A percentile compares a stretch with the other conserved stretches of the same genome.
Evolutionary conservation across 495 filamentous ascomycete species (phyloP).

Genomic region (Aspergillus nanangensis): DNA sequence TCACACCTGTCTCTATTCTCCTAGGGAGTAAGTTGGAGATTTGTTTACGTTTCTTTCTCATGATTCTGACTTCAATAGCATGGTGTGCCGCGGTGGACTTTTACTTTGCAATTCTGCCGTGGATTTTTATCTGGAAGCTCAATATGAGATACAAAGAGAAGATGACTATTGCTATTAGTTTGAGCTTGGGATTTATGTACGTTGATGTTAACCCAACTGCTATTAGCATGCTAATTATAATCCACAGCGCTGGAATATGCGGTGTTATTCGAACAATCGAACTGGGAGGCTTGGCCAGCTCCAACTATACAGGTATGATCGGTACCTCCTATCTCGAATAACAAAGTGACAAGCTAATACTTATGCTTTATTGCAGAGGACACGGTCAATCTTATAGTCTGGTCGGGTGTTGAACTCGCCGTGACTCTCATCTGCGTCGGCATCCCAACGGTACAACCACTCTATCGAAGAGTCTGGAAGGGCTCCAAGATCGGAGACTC

Average conservation of each 20-base stretch:
- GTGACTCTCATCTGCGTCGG: constrained; percentile 20
- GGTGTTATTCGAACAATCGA: constrained; percentile 18
- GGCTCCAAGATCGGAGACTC: constrained; percentile 12
- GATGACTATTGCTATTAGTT: constrained; percentile 19
- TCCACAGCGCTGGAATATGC: constrained; percentile 12
- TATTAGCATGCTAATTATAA: background rate
- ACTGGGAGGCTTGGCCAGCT: constrained; percentile 11
- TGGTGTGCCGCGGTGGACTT: constrained; percentile 22
- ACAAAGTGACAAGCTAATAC: background rate
- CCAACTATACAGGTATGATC: constrained; percentile 16
- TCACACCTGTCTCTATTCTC: constrained; percentile 14
- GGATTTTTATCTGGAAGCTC: constrained; percentile 21
- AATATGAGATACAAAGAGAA: constrained; percentile 21
- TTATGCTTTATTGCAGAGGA: constrained; percentile 5
- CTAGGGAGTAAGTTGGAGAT: constrained; percentile 16
- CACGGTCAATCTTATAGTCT: constrained; percentile 15
- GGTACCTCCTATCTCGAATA: background rate
- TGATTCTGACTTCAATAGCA: background rate
- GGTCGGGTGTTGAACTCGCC: constrained; percentile 17
- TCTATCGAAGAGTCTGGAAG: constrained; percentile 14
- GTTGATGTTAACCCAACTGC: background rate
- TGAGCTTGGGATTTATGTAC: constrained; percentile 19
- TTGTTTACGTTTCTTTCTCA: background rate
- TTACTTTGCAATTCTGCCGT: constrained; percentile 19
- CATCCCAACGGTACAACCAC: constrained; percentile 16